These are phyloP conservation scores for Thamnidium elegans DNA, from an alignment of 192 early-diverging fungal species.

Conservation along the genomic window DNA sequence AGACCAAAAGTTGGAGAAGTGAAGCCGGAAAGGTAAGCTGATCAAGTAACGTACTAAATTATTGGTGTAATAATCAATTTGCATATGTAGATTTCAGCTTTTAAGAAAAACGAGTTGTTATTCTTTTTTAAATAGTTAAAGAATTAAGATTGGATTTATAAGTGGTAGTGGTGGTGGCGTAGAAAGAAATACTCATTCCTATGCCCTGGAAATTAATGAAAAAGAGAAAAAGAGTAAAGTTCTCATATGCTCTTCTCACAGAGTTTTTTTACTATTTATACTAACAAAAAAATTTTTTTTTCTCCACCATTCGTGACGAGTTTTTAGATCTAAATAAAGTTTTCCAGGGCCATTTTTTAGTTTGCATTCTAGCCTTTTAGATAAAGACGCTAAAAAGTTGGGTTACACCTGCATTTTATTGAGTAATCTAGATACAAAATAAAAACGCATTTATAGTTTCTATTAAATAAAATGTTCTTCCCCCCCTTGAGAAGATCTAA, in stretches of 20 bases:
- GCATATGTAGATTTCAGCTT: conserved; percentile 29
- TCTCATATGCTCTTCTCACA: background rate
- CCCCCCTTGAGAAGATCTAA: no score
- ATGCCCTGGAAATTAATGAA: background rate
- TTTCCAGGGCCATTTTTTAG: background rate
- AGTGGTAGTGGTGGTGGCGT: background rate
- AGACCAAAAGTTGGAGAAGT: conserved; percentile 44
- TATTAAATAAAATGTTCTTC: no score
- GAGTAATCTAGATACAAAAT: no score
- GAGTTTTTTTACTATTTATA: conserved; percentile 3
- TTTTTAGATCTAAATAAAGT: conserved; percentile 2
- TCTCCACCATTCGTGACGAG: background rate
- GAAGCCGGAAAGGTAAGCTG: conserved; percentile 40
- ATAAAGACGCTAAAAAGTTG: no score
- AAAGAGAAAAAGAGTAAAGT: conserved; percentile 9
- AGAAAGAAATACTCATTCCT: conserved; percentile 17
- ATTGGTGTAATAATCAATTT: conserved; percentile 31
- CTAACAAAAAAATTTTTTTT: background rate
- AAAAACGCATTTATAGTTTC: no score
- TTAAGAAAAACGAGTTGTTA: background rate
- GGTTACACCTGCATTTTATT: no score
- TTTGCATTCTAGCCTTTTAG: no score
- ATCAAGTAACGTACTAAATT: conserved; percentile 37
- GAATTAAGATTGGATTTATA: background rate
- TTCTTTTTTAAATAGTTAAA: conserved; percentile 12